phyloP scores from a whole-genome alignment of 371 early-diverging fungal species.

The Circinella umbellata region DNA sequence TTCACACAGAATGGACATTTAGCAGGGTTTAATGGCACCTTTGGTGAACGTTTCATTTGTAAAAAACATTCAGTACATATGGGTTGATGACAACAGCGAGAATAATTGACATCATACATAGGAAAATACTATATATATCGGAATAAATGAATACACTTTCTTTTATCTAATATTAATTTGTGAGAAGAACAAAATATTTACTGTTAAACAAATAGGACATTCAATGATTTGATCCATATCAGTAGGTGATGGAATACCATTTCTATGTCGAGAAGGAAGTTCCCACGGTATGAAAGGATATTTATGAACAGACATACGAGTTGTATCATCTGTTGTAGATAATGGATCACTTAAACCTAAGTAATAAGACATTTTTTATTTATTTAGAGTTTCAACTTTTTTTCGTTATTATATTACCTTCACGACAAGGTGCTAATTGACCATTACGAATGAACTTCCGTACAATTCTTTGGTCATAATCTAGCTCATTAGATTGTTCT shows the following conservation, averaged over 20 bases:
- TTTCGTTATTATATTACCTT: slow-evolving; percentile 48
- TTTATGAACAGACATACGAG: background rate
- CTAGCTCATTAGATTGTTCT: background rate
- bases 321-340: background rate
- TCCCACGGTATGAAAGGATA: background rate
- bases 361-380: background rate
- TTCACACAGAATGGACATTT: slow-evolving; percentile 90
- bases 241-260: background rate
- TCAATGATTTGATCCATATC: slow-evolving; percentile 70
- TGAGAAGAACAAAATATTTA: background rate
- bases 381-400: slow-evolving; percentile 4
- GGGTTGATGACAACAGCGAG: slow-evolving; percentile 94
- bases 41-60: slow-evolving; percentile 82
- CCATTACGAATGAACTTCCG: slow-evolving; percentile 71
- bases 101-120: slow-evolving; percentile 81
- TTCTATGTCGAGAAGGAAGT: background rate
- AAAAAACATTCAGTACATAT: slow-evolving; percentile 96
- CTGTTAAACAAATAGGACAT: slow-evolving; percentile 82
- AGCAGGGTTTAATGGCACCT: slow-evolving; percentile 58
- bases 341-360: background rate
- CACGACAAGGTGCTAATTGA: slow-evolving; percentile 85
- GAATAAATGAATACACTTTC: too few relatives aligned
- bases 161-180: too few relatives aligned
- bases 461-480: slow-evolving; percentile 53
- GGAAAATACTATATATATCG: slow-evolving; percentile 76